phyloP scores from a whole-genome alignment of 305 asterid genomes.

The Fraxinus albicans region DNA sequence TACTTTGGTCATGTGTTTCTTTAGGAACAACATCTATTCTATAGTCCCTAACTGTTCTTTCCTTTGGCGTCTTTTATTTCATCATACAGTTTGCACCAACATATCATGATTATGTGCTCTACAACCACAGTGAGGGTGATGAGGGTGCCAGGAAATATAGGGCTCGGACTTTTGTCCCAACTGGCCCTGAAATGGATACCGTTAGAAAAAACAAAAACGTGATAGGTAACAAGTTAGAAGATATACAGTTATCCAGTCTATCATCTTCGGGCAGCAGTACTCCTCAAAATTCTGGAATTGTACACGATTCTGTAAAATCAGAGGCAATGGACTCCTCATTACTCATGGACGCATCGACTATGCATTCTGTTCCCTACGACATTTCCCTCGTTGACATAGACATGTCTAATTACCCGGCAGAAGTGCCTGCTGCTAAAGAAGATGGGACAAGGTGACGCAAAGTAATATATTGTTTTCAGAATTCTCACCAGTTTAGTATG shows the following conservation, averaged over 20 bases:
- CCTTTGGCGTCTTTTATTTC: constrained; percentile 10
- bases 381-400: constrained; percentile 66
- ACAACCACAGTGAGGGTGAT: constrained; percentile 83
- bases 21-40: not conserved
- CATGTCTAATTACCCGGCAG: constrained; percentile 56
- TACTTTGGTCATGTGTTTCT: constrained; percentile 2
- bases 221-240: constrained; percentile 65
- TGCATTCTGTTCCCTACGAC: constrained; percentile 53
- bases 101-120: constrained; percentile 92
- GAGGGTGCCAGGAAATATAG: constrained; percentile 87
- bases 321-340: constrained; percentile 60
- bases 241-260: constrained; percentile 53
- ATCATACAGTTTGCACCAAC: constrained; percentile 89
- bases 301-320: constrained; percentile 32
- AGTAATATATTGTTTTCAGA: constrained; percentile 21
- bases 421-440: constrained; percentile 48
- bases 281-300: constrained; percentile 34
- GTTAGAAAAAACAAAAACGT: constrained; percentile 72
- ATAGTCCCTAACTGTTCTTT: constrained; percentile 5
- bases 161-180: constrained; percentile 93
- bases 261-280: constrained; percentile 51
- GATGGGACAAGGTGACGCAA: constrained; percentile 45
- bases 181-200: constrained; percentile 92
- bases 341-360: constrained; percentile 45
- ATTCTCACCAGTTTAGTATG: constrained; percentile 3